phyloP scores from a whole-genome alignment of 2,329 filamentous ascomycete species.

The Aspergillus sp. region DNA sequence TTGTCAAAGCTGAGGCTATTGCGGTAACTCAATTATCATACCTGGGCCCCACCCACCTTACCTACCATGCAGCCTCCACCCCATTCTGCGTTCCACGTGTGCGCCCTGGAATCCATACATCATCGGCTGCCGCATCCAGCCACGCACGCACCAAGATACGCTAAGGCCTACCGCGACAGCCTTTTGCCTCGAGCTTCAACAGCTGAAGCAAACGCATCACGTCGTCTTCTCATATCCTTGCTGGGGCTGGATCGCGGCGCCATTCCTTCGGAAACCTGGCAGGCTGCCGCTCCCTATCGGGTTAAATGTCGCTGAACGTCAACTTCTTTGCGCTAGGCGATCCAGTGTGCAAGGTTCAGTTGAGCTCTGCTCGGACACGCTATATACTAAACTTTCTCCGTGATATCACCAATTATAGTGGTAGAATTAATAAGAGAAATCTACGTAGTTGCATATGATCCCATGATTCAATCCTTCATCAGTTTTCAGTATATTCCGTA shows the following conservation, averaged over 20 bases:
- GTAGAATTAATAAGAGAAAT: not conserved
- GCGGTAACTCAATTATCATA: not conserved
- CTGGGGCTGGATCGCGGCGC: not conserved
- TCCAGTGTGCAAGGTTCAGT: not conserved
- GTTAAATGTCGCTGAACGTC: not conserved
- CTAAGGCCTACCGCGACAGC: not conserved
- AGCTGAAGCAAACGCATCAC: not conserved
- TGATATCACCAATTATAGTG: not conserved
- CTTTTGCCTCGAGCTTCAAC: not conserved
- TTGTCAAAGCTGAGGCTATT: not conserved
- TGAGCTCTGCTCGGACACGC: not conserved
- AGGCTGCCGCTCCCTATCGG: not conserved
- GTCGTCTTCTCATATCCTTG: not conserved
- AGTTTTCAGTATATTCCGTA: not conserved
- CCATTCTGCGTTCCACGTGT: not conserved
- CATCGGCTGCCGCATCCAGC: not conserved
- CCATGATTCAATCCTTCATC: not conserved
- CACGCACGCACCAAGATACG: not conserved
- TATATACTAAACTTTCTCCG: not conserved
- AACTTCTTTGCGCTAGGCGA: not conserved
- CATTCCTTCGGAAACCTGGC: conserved; percentile 4
- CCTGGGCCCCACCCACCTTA: not conserved
- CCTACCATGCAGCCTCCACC: not conserved
- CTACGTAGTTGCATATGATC: not conserved
- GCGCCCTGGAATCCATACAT: not conserved